A percentile compares a stretch with the other conserved stretches of the same genome.
These are phyloP conservation scores for Oryza longistaminata DNA, from an alignment of 176 grass and related monocot species.

Conservation along the genomic window DNA sequence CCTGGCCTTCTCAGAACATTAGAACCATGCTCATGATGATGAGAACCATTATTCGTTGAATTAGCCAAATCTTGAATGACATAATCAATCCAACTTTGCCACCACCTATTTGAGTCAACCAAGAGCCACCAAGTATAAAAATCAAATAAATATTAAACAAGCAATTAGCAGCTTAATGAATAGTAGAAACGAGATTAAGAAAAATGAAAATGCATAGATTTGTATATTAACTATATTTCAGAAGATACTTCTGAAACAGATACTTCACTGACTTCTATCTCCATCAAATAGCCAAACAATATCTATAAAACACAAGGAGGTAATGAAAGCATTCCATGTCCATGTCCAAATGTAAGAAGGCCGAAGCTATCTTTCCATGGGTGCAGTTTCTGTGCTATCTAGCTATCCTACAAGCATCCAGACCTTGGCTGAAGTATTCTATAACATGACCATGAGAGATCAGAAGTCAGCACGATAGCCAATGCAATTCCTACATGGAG, in stretches of 20 bases:
- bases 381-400: neutral
- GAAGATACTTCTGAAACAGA: conserved; percentile 21
- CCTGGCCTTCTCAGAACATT: conserved; percentile 63
- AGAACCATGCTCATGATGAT: conserved; percentile 63
- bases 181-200: neutral
- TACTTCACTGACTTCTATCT: conserved; percentile 1
- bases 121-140: conserved; percentile 26
- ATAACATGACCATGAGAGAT: conserved; percentile 12
- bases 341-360: neutral
- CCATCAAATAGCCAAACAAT: neutral
- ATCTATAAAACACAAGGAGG: neutral
- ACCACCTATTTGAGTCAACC: conserved; percentile 71
- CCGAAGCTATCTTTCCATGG: neutral
- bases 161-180: neutral
- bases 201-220: neutral
- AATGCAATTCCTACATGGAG: neutral
- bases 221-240: conserved; percentile 19
- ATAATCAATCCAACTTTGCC: conserved; percentile 99
- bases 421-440: neutral
- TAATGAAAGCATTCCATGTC: neutral
- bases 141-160: conserved; percentile 18
- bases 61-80: conserved; percentile 77
- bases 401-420: conserved; percentile 15
- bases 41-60: conserved; percentile 67
- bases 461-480: neutral